phyloP scores from a whole-genome alignment of 441 rosid species.

The Macaranga tanarius region DNA sequence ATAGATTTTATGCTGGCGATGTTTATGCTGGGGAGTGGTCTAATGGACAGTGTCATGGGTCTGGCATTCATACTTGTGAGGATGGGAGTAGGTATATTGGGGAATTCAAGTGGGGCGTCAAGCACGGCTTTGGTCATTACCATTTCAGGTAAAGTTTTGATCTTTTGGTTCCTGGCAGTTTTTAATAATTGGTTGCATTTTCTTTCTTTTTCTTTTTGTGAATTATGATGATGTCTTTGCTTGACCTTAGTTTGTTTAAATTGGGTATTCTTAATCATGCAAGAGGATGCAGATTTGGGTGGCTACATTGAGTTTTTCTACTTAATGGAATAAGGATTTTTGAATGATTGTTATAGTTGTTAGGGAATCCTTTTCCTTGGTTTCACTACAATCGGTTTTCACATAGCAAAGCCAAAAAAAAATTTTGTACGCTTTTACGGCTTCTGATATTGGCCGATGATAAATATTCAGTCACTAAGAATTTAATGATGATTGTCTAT shows the following conservation, averaged over 20 bases:
- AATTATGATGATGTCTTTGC: neutral
- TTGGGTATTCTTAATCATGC: neutral
- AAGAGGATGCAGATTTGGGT: neutral
- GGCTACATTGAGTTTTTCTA: neutral
- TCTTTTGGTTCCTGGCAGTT: neutral
- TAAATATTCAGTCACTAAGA: neutral
- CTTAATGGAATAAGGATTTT: neutral
- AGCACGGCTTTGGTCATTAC: constrained; percentile 81
- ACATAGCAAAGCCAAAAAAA: neutral
- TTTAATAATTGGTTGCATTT: neutral
- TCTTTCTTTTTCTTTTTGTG: neutral
- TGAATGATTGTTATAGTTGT: neutral
- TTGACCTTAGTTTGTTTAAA: neutral
- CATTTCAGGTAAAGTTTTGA: constrained; percentile 58
- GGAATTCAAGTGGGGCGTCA: constrained; percentile 80
- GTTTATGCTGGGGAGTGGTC: constrained; percentile 85
- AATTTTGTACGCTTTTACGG: neutral
- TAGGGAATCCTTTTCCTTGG: neutral
- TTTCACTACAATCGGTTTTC: neutral
- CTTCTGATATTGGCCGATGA: neutral
- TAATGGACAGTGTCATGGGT: constrained; percentile 83
- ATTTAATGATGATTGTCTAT: neutral
- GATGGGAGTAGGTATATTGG: constrained; percentile 78
- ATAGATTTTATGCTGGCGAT: constrained; percentile 75
- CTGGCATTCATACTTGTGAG: constrained; percentile 76